Evolutionary conservation across 2,329 filamentous ascomycete genomes (phyloP).

Genomic region (Tolypocladium pustulatum): DNA sequence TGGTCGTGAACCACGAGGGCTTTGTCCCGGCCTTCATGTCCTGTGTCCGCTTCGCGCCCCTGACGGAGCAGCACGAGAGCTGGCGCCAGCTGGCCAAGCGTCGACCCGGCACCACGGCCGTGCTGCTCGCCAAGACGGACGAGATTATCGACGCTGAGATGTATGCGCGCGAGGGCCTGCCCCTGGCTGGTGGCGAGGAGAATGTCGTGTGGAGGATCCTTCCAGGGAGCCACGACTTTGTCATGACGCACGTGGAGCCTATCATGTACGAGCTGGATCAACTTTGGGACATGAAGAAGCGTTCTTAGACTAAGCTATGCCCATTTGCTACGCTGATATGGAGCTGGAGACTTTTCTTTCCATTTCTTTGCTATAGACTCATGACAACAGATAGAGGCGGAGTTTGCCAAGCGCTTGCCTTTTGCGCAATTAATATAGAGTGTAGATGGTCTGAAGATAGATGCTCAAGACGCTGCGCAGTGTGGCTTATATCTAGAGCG

Average conservation of each 20-base stretch:
- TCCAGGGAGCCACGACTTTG: constrained; percentile 49
- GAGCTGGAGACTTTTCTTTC: neutral
- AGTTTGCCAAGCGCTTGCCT: neutral
- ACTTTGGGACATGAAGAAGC: constrained; percentile 29
- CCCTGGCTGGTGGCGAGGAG: constrained; percentile 37
- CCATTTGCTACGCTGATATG: neutral
- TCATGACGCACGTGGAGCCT: constrained; percentile 40
- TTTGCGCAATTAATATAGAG: neutral
- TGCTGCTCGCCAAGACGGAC: constrained; percentile 41
- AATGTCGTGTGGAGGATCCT: constrained; percentile 40
- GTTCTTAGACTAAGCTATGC: neutral
- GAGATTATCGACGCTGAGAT: constrained; percentile 41
- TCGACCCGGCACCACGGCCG: constrained; percentile 31
- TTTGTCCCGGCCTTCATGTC: constrained; percentile 52
- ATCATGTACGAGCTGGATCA: constrained; percentile 35
- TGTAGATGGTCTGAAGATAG: neutral
- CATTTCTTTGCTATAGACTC: neutral
- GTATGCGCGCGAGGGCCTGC: constrained; percentile 38
- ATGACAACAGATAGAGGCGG: neutral
- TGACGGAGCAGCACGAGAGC: constrained; percentile 39
- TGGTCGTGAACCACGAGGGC: constrained; percentile 42
- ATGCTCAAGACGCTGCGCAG: neutral
- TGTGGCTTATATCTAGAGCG: neutral
- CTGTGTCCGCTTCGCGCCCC: constrained; percentile 41
- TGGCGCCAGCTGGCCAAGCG: constrained; percentile 37